Conservation (phyloP, 352 stramenopile genomes). For the Thalassiosira livingstoniorum region DNA sequence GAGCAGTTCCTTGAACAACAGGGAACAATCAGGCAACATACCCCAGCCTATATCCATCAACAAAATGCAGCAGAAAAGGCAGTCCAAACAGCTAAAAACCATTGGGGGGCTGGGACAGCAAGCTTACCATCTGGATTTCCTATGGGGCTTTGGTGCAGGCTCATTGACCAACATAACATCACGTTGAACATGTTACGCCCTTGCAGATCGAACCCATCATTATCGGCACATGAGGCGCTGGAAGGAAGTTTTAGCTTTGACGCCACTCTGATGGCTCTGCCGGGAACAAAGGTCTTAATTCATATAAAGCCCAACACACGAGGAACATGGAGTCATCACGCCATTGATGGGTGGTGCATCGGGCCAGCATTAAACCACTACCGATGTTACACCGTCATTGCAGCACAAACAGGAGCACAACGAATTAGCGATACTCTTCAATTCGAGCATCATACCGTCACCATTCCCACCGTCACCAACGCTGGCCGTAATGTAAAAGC, state of each 20-base stretch:
- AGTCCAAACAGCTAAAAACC: not conserved
- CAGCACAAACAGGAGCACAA: not conserved
- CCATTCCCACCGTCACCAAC: not conserved
- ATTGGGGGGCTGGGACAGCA: not conserved
- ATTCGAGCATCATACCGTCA: not conserved
- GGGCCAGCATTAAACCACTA: not conserved
- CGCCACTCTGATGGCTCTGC: not conserved
- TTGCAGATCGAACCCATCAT: not conserved
- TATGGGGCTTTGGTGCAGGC: not conserved
- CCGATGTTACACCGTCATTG: not conserved
- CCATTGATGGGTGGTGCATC: not conserved
- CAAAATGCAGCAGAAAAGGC: not conserved
- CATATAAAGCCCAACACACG: not conserved
- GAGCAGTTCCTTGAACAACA: not conserved
- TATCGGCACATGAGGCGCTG: not conserved
- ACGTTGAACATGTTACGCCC: not conserved
- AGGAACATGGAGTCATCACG: not conserved
- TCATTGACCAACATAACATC: not conserved
- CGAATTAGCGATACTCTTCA: not conserved
- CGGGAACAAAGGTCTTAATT: not conserved
- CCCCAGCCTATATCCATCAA: not conserved
- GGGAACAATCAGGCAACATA: not conserved
- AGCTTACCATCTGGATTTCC: not conserved
- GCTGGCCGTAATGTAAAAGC: not conserved
- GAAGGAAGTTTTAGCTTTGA: not conserved